Evolutionary conservation across 2,329 filamentous ascomycete genomes (phyloP).

Genomic region (Hypoxylon sp.): DNA sequence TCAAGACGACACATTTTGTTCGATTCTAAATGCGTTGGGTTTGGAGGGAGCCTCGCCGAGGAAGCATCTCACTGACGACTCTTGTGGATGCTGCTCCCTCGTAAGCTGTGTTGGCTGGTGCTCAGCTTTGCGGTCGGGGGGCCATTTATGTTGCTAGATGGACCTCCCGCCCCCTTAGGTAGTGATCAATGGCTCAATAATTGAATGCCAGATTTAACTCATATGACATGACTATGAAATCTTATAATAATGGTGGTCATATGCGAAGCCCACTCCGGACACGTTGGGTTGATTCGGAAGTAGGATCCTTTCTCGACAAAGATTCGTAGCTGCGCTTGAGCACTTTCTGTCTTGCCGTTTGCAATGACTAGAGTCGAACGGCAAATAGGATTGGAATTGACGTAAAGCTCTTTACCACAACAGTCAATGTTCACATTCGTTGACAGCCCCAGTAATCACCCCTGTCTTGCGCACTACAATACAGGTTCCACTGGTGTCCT

Average conservation of each 20-base stretch:
- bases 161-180: conserved; percentile 43
- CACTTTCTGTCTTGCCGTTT: background rate
- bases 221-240: background rate
- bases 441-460: background rate
- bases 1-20: conserved; percentile 44
- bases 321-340: background rate
- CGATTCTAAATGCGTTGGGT: conserved; percentile 46
- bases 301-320: background rate
- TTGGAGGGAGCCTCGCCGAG: conserved; percentile 40
- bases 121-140: conserved; percentile 29
- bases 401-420: background rate
- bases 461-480: background rate
- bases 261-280: background rate
- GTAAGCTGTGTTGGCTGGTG: conserved; percentile 32
- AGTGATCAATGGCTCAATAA: conserved; percentile 48
- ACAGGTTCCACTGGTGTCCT: background rate
- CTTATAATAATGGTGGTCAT: background rate
- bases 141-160: conserved; percentile 35
- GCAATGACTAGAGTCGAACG: background rate
- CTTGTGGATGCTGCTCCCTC: conserved; percentile 48
- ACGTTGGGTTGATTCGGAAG: background rate
- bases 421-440: background rate
- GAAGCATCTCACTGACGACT: conserved; percentile 50
- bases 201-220: conserved; percentile 33
- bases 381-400: background rate